Conservation (phyloP, 108 stramenopile species). For the Mayamaea pseudoterrestris region DNA sequence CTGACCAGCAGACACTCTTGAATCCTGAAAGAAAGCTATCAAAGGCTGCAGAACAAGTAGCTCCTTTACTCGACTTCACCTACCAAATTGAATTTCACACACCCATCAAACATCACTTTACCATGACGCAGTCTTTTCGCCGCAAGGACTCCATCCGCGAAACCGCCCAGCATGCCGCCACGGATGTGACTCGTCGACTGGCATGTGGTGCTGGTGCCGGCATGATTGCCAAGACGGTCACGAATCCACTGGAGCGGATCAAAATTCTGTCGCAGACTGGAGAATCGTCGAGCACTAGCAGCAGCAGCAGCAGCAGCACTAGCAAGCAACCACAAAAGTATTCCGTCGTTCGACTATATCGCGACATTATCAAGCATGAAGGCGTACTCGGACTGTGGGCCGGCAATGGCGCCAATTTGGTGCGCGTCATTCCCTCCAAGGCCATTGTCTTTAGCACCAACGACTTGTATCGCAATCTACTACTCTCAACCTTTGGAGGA, state of each 20-base stretch:
- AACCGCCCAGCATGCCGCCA: constrained; percentile 12
- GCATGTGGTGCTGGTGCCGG: constrained; percentile 81
- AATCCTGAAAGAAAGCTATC: too few relatives aligned
- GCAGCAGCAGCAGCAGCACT: neutral
- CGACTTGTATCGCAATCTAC: constrained; percentile 48
- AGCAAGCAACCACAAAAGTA: constrained; percentile 3
- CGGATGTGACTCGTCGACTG: constrained; percentile 69
- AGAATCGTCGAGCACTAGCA: constrained; percentile 32
- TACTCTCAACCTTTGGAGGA: constrained; percentile 16
- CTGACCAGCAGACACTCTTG: too few relatives aligned
- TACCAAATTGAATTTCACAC: too few relatives aligned
- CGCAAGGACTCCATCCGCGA: too few relatives aligned
- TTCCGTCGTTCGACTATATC: constrained; percentile 33
- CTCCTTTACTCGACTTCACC: too few relatives aligned
- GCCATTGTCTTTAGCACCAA: constrained; percentile 71
- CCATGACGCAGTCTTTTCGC: too few relatives aligned
- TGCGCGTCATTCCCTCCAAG: constrained; percentile 82
- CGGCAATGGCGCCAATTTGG: constrained; percentile 79
- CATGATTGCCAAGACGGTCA: constrained; percentile 86
- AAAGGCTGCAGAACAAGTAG: too few relatives aligned
- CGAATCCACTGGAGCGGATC: constrained; percentile 83
- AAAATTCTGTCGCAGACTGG: constrained; percentile 86
- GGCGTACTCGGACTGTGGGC: constrained; percentile 82
- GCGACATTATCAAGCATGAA: constrained; percentile 63
- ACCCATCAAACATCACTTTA: too few relatives aligned